Conservation (phyloP, 371 early-diverging fungal genomes). For the Rhizopus microsporus region DNA sequence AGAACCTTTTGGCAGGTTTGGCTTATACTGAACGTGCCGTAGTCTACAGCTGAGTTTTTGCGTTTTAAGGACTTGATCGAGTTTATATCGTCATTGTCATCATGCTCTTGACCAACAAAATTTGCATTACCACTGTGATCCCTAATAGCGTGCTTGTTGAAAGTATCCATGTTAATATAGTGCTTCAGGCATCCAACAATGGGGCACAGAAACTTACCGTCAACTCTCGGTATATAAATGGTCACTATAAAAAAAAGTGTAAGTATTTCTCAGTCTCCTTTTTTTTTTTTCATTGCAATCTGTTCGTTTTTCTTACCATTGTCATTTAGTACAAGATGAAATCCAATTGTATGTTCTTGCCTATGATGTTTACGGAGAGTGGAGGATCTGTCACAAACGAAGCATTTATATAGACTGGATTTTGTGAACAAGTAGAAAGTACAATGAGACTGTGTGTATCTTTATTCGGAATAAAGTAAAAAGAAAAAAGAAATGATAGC, state of each 20-base stretch:
- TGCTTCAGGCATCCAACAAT: conserved; percentile 2
- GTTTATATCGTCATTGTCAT: not conserved
- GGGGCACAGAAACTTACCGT: not conserved
- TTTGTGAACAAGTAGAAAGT: not conserved
- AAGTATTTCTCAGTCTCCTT: not conserved
- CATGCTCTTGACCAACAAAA: not conserved
- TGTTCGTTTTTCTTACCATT: not conserved
- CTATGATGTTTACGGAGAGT: not conserved
- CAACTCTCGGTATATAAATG: not conserved
- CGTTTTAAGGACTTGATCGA: not conserved
- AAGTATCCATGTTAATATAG: not conserved
- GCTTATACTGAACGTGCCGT: not conserved
- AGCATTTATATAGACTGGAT: not conserved
- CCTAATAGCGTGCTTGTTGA: not conserved
- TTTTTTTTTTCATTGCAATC: not conserved
- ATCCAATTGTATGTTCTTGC: conserved; percentile 2
- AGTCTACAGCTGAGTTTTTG: not conserved
- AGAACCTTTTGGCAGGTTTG: conserved; percentile 2
- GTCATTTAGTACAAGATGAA: not conserved
- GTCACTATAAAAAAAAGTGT: conserved; percentile 4
- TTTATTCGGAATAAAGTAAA: no score
- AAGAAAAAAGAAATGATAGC: no score
- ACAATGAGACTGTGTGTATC: no score
- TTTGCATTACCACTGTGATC: not conserved
- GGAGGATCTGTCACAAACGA: not conserved